A percentile compares a stretch with the other conserved stretches of the same genome.
Conservation (phyloP, 2,329 filamentous ascomycete species). For the Calonectria pseudoreteaudii region DNA sequence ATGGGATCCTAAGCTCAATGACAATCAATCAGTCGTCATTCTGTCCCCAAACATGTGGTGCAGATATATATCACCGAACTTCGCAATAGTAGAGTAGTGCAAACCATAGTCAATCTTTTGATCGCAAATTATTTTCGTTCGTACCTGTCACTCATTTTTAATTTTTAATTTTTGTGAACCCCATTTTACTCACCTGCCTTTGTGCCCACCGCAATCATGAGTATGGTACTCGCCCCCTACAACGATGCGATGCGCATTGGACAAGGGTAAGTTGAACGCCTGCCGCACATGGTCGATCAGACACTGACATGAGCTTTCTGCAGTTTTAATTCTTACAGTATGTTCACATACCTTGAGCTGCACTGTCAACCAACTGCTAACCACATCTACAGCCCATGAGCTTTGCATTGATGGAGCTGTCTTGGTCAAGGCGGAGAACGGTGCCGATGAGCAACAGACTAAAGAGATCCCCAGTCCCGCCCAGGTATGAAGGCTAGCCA, state of each 20-base stretch:
- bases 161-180: background rate
- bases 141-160: background rate
- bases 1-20: background rate
- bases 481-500: background rate
- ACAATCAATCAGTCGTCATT: background rate
- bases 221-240: slow-evolving; percentile 18
- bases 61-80: background rate
- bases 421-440: background rate
- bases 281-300: too few relatives aligned
- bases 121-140: background rate
- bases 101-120: background rate
- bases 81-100: background rate
- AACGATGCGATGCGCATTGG: slow-evolving; percentile 26
- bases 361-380: background rate
- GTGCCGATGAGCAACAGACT: background rate
- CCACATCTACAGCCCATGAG: background rate
- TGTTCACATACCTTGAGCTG: background rate
- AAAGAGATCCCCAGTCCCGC: background rate
- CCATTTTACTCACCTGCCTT: background rate
- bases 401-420: slow-evolving; percentile 4
- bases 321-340: slow-evolving; percentile 8
- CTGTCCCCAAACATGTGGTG: background rate
- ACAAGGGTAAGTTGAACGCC: background rate
- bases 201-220: background rate
- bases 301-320: background rate